Evolutionary conservation across 2,329 filamentous ascomycete species (phyloP).

Genomic region (Hypoxylon rubiginosum): DNA sequence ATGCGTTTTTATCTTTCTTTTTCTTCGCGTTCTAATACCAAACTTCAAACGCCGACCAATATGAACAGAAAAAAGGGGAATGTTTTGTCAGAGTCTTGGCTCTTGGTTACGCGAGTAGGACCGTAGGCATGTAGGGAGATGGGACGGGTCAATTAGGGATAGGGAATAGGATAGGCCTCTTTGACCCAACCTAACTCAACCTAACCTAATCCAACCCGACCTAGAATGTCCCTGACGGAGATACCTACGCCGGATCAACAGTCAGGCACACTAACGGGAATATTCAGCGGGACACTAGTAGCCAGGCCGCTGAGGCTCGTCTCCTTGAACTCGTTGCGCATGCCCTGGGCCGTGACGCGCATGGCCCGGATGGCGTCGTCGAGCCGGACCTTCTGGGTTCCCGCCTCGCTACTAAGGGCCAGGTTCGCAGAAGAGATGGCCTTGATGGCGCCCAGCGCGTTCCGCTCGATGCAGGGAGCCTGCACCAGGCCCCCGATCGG

Average conservation of each 20-base stretch:
- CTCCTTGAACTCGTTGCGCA: constrained; percentile 68
- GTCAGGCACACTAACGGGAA: constrained; percentile 66
- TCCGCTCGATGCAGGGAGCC: constrained; percentile 65
- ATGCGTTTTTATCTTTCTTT: too few species aligned
- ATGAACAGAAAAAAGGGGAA: too few species aligned
- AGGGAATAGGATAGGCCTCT: too few species aligned
- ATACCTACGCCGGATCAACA: constrained; percentile 53
- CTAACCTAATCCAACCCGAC: neutral
- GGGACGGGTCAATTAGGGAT: too few species aligned
- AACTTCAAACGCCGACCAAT: neutral
- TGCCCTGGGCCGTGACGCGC: constrained; percentile 64
- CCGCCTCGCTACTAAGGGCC: constrained; percentile 60
- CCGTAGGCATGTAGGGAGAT: too few species aligned
- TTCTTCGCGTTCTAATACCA: neutral
- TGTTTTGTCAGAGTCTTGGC: too few species aligned
- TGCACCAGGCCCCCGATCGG: constrained; percentile 65
- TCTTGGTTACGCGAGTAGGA: too few species aligned
- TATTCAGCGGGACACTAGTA: constrained; percentile 64
- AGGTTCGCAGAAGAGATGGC: constrained; percentile 65
- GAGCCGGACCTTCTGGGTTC: constrained; percentile 63
- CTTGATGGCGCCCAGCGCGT: constrained; percentile 65
- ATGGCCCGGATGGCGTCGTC: constrained; percentile 66
- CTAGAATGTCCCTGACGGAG: neutral
- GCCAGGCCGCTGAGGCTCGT: constrained; percentile 64
- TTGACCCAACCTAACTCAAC: too few species aligned